Evolutionary conservation across 2,329 filamentous ascomycete genomes (phyloP), one percentile per base, ranked within the genome.

Genomic region (Aspergillus pseudoterreus): DNA sequence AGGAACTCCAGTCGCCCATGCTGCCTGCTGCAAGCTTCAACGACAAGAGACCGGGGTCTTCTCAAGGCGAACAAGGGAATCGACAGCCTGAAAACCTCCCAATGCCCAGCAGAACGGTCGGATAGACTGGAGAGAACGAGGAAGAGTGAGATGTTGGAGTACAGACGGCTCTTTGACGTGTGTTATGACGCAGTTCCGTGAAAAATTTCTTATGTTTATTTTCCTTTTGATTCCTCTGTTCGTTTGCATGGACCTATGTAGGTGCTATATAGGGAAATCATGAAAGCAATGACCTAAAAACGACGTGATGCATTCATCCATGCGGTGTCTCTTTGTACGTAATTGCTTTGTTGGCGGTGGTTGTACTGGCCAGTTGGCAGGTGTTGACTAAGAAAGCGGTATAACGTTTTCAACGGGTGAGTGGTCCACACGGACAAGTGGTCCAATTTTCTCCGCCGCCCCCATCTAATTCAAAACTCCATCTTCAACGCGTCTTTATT

Each of bases 151-250:
- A 54, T 57, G 58, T 56, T 59, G 57, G 60, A 65, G 63, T 63
- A 63, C 56, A 60, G 45, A 55, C 54, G 51, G 50, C 60, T 56
- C 64, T 63, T 58, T 60, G 62, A 63, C 60, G 62, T 61, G 57
- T 63, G 60, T 64, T 65, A 67, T 59, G 65, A 68, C 61, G 63
- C 67, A 64, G 60, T 62, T 57, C 56, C 60, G 55, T 59, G 56
- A 60, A 59, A 56, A 54, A 47, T 54, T 60, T 63, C 56, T 53
- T 51, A 49, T 49, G 53, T 47, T 52, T 54, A 41, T 57, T 60
- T 57, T 51, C 47, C 42, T 56, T 57, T 56, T 57, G 43, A 52
- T 49, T 56, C 43, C 56, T 59, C 58, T 58, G 19, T 55, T 48
- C 51, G 48, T 39, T 41, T 49, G 51, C 53, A 57, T 60, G 63